Evolutionary conservation across 1,284 basidiomycete genomes (phyloP), one percentile per base, ranked within the genome.

Genomic region (Mycosarcoma mackinlayi): DNA sequence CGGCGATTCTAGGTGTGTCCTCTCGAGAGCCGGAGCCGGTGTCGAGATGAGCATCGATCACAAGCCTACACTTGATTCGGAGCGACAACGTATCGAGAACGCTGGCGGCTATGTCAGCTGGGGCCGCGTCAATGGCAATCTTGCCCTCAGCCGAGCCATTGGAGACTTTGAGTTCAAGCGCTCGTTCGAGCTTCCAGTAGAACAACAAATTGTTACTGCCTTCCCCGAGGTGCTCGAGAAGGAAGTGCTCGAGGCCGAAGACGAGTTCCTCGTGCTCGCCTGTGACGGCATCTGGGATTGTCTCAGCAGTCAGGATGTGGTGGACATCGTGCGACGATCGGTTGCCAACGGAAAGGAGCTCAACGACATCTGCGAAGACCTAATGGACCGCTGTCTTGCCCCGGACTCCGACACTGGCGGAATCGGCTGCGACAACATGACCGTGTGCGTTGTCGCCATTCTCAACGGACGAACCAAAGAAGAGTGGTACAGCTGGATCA

Each of bases 221-320:
- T 89, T 98, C 83, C 96, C 96, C 23, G 96, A 99, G 67, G 87
- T 99, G 72, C 90, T 88, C 28, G 86, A 87, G 45, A 94, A 97
- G 85, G 85, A 90, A 58, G 85, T 92, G 28, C 89, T 90, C 1
- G 88, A 88, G 10, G 65, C 41, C 38, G 94, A 98, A 65, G 96
- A 99, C 80, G 96, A 99, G 84, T 98, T 98, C 83, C 83, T 99
- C 33, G 89, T 99, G 9, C 83, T 99, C 33, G 96, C 96, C 11
- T 98, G 96, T 84, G 96, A 99, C 84, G 94, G 94, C 73, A 99
- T 98, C 80, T 99, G 96, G 96, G 96, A 99, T 83, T 98, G 95
- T 81, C 84, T 98, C 38, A 88, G 88, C 23, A 97, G 93, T 28
- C 96, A 98, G 78, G 91, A 97, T 82, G 93, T 92, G 25, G 87